These are phyloP conservation scores for Cryphonectria nitschkei DNA, from an alignment of 2,329 filamentous ascomycete species.

Conservation along the genomic window DNA sequence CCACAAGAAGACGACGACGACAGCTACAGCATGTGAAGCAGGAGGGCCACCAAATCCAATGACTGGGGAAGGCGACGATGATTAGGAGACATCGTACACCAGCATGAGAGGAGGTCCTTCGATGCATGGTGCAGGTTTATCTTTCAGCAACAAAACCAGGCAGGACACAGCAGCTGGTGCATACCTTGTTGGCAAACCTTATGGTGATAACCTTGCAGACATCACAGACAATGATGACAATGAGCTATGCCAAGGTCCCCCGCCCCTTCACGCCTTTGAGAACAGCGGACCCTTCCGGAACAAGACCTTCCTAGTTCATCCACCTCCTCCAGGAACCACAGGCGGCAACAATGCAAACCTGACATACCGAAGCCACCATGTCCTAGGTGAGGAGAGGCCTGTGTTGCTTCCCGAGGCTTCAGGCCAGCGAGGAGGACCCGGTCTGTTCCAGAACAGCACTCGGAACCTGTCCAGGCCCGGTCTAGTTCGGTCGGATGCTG, in stretches of 20 bases:
- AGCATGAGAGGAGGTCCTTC: conserved; percentile 21
- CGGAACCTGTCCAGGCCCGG: not conserved
- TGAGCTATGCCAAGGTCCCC: conserved; percentile 19
- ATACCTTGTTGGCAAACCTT: conserved; percentile 17
- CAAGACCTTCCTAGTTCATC: conserved; percentile 19
- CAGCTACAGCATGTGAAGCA: conserved; percentile 6
- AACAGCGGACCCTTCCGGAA: not conserved
- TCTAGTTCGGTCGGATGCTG: not conserved
- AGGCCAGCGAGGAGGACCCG: conserved; percentile 38
- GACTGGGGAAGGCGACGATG: conserved; percentile 27
- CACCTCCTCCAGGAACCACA: conserved; percentile 18
- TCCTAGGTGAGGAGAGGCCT: conserved; percentile 17
- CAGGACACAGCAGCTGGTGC: not conserved
- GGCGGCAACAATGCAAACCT: conserved; percentile 27
- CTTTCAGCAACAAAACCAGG: conserved; percentile 4
- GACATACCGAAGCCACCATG: conserved; percentile 20
- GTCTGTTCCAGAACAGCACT: conserved; percentile 33
- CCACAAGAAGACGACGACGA: not conserved
- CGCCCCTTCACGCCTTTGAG: conserved; percentile 7
- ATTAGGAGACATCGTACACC: conserved; percentile 27
- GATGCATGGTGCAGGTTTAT: conserved; percentile 16
- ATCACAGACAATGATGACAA: conserved; percentile 33
- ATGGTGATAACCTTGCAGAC: conserved; percentile 29
- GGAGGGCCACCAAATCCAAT: conserved; percentile 3
- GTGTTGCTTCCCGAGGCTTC: conserved; percentile 38